phyloP scores from a whole-genome alignment of 202 grass and related monocot genomes.

The Zizania palustris region DNA sequence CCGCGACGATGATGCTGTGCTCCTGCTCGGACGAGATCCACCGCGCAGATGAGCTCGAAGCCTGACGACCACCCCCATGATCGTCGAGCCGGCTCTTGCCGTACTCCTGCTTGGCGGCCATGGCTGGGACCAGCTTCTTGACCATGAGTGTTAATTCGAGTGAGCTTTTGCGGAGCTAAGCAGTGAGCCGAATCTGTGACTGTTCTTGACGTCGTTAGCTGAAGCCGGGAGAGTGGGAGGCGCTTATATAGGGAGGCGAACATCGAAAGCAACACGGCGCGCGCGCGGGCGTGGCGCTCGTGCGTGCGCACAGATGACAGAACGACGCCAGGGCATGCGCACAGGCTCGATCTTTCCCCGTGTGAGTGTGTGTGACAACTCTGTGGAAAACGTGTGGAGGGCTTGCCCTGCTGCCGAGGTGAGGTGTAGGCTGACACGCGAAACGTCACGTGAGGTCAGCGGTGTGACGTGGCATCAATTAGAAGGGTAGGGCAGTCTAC shows the following conservation, averaged over 20 bases:
- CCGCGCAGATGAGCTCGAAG: conserved; percentile 2
- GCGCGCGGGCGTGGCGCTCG: too few species aligned
- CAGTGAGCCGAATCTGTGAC: not conserved
- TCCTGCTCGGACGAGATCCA: conserved; percentile 54
- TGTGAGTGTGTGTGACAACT: conserved; percentile 11
- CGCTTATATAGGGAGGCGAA: conserved; percentile 33
- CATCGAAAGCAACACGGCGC: conserved; percentile 34
- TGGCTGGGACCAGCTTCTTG: conserved; percentile 37
- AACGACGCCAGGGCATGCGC: conserved; percentile 30
- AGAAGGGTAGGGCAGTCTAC: not conserved
- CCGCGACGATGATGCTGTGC: conserved; percentile 62
- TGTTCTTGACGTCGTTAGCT: conserved; percentile 23
- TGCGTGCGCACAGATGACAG: conserved; percentile 25
- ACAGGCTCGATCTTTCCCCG: conserved; percentile 6
- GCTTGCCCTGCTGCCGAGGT: not conserved
- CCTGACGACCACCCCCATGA: not conserved
- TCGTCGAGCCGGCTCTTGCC: conserved; percentile 26
- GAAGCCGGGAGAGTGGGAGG: conserved; percentile 22
- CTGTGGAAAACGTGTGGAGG: conserved; percentile 49
- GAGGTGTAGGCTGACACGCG: not conserved
- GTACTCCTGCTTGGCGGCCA: conserved; percentile 41
- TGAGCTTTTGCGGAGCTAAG: not conserved
- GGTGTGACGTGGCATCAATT: not conserved
- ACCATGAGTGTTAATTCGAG: conserved; percentile 6
- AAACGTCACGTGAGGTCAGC: not conserved